Base-by-base conservation (phyloP, 2,329 filamentous ascomycete species). In the Ceratocystis ficicola region DNA sequence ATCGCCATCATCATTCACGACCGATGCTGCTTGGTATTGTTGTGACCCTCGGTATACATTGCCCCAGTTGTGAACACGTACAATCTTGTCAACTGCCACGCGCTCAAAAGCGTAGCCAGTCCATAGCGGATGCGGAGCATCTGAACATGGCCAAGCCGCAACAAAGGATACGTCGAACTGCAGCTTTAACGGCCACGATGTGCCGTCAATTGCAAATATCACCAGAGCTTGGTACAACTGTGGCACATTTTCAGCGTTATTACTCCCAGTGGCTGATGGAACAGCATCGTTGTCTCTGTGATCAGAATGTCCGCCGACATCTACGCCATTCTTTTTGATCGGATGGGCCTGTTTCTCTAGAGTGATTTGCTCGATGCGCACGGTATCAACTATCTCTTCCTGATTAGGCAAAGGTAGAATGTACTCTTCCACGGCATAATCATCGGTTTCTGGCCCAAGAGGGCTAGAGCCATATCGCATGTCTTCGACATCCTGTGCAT, bases 381-480 rank as follows among this genome's bases (percentile, higher is more conserved):
- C 85, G 17, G 83, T 81, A 72, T 90, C 86, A 12, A 83, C 77
- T 15, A 81, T 76, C 67, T 85, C 80, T 66, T 85, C 81, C 2
- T 75, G 73, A 7, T 85, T 80, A 4, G 85, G 82, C 36, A 78
- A 73, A 1, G 85, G 77, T 3, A 89, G 78, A 3, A 52, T 50
- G 74, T 89, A 91, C 70, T 91, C 87, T 30, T 78, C 77, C 8
- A 89, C 81, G 0, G 86, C 86, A 70, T 86, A 90, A 10, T 77
- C 74, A 65, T 83, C 78, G 3, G 85, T 80, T 7, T 80, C 76
- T 0, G 86, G 85, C 0, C 87, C 87, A 5, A 90, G 79, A 1
- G 87, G 84, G 69, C 88, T 84, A 15, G 86, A 88, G 44, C 87
- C 80, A 68, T 84, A 81, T 63, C 76, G 78, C 85, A 90, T 90